Base-by-base conservation (phyloP, 306 rosid genomes). In the Sphenostylis stenocarpa region DNA sequence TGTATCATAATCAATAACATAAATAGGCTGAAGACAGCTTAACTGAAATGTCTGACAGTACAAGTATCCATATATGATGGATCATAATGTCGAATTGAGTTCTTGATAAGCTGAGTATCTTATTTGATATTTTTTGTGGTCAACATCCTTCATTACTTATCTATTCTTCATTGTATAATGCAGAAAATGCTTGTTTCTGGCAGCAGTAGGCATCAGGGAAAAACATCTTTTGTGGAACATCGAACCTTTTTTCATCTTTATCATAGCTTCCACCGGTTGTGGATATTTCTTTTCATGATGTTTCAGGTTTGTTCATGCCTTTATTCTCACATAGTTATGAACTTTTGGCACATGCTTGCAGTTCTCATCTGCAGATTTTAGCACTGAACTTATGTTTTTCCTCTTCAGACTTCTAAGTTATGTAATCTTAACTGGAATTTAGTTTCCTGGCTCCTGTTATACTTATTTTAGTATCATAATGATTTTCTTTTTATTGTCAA, bases 241-340 rank as follows among this genome's bases (percentile, higher is more conserved):
- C 88, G 97, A 14, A 92, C 93, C 16, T 94, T 94, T 90, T 88
- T 94, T 24, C 98, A 92, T 89, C 91, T 94, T 15, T 94, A 90
- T 85, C 98, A 94, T 56, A 94, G 98, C 79, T 94, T 94, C 83
- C 97, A 94, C 60, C 91, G 97, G 26, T 67, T 94, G 70, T 94
- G 98, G 98, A 92, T 94, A 84, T 94, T 94, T 84, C 96, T 94
- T 74, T 86, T 81, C 77, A 90, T 94, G 98, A 94, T 94, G 98
- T 94, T 94, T 82, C 98, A 94, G 98, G 98, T 94, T 73, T 78
- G 72, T 66, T 16, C 73, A 29, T 69, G 38, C 51, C 10, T 77
- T 9, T 52, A 43, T 47, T 64, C 28, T 29, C 19, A 34, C 5
- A 1, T 17, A 17, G 11, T 58, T 49, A 4, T 68, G 29, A 52